Evolutionary conservation across 2,329 filamentous ascomycete genomes (phyloP).

Genomic region (Orbilia quercus): DNA sequence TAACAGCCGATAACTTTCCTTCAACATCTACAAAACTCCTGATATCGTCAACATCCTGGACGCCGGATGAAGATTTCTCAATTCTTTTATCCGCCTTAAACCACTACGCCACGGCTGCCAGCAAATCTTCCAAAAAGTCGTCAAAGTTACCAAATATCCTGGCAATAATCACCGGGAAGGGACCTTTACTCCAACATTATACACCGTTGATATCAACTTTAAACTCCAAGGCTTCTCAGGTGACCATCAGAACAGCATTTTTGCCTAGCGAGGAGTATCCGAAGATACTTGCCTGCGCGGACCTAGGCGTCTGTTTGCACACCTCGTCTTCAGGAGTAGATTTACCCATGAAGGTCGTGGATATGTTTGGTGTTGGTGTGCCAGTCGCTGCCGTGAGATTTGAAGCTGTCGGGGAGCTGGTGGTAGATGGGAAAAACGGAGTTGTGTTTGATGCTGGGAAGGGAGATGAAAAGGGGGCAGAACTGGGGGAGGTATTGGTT

Average conservation of each 20-base stretch:
- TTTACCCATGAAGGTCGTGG: constrained; percentile 98
- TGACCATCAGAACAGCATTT: constrained; percentile 84
- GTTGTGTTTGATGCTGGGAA: constrained; percentile 77
- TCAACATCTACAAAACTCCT: constrained; percentile 75
- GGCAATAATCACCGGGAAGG: constrained; percentile 93
- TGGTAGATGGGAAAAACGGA: constrained; percentile 86
- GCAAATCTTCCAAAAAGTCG: constrained; percentile 58
- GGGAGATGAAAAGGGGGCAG: constrained; percentile 64
- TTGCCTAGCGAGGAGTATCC: constrained; percentile 87
- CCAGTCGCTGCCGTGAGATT: constrained; percentile 88
- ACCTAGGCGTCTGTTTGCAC: constrained; percentile 90
- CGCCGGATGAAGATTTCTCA: constrained; percentile 92
- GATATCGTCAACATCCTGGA: constrained; percentile 97
- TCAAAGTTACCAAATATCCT: constrained; percentile 73
- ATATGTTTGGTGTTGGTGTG: constrained; percentile 96
- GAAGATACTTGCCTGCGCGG: constrained; percentile 81
- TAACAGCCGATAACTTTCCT: constrained; percentile 69
- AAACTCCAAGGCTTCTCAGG: constrained; percentile 70
- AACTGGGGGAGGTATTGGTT: constrained; percentile 73
- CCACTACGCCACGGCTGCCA: constrained; percentile 67
- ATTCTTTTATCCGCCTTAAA: constrained; percentile 85
- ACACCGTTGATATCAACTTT: constrained; percentile 73
- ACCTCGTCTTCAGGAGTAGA: constrained; percentile 95
- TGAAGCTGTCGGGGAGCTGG: constrained; percentile 89
- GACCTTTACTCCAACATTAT: constrained; percentile 83